These are phyloP conservation scores for Colletotrichum agaves DNA, from an alignment of 2,329 filamentous ascomycete genomes.

Conservation along the genomic window DNA sequence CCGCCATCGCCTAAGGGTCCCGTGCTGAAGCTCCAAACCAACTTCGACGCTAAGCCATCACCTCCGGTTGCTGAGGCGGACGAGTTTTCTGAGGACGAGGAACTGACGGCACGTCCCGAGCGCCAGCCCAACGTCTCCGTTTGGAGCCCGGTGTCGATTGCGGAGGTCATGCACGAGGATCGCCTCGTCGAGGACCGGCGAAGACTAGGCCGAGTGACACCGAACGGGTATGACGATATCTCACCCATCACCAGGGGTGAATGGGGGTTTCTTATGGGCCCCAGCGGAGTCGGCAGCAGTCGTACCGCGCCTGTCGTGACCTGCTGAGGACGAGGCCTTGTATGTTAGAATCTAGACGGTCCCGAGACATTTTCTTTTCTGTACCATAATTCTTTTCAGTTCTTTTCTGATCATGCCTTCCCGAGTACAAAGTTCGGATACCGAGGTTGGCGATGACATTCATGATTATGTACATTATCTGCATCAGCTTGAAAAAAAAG, in stretches of 20 bases:
- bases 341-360: slow-evolving; percentile 1
- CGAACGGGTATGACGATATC: slow-evolving; percentile 70
- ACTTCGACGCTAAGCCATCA: slow-evolving; percentile 45
- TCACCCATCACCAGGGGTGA: slow-evolving; percentile 71
- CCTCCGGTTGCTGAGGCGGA: background rate
- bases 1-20: slow-evolving; percentile 41
- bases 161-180: slow-evolving; percentile 52
- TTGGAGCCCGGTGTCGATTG: slow-evolving; percentile 54
- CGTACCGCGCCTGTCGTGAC: slow-evolving; percentile 64
- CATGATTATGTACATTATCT: slow-evolving; percentile 31
- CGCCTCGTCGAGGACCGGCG: slow-evolving; percentile 38
- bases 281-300: slow-evolving; percentile 54
- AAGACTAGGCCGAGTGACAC: slow-evolving; percentile 62
- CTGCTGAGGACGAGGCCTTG: slow-evolving; percentile 49
- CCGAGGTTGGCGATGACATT: slow-evolving; percentile 3
- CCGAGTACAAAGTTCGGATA: slow-evolving; percentile 23
- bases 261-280: slow-evolving; percentile 70
- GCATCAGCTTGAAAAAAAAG: background rate
- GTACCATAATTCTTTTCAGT: slow-evolving; percentile 23
- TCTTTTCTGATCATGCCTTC: slow-evolving; percentile 11
- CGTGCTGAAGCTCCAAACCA: slow-evolving; percentile 56
- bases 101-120: slow-evolving; percentile 52
- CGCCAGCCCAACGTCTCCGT: slow-evolving; percentile 41
- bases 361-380: slow-evolving; percentile 4
- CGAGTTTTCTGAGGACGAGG: slow-evolving; percentile 47